Evolutionary conservation across 1,284 basidiomycete genomes (phyloP), one percentile per base, ranked within the genome.

Genomic region (Anthracocystis setariae): DNA sequence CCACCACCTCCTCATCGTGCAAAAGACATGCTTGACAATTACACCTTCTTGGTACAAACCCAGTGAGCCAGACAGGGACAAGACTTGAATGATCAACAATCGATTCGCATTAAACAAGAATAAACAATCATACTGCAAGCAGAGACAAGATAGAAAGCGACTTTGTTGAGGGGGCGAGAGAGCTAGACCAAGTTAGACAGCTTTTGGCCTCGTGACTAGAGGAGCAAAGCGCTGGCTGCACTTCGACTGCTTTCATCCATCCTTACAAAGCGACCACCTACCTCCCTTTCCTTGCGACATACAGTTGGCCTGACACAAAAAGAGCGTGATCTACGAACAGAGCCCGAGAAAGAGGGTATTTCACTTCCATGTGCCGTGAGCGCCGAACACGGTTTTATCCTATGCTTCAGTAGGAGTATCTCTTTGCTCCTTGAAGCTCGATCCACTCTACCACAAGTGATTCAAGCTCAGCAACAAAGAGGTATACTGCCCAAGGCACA

Each of bases 381-480:
- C 8, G 37, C 3, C 12, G 40, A 46, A 21, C 52, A 54, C 37
- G 35, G 15, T 54, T 54, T 54, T 54, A 35, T 24, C 17, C 38
- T 25, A 9, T 25, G 35, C 46, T 38, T 18, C 25, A 13, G 37
- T 7, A 23, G n/a, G n/a, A n/a, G 24, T 9, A 23, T 23, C 45
- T n/a, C 8, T 12, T 20, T 58, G 40, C 37, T 21, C 25, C 54
- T 50, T 37, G 13, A 38, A 40, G 12, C 40, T 18, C 27, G 8
- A 39, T 47, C 35, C 50, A 24, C 62, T 50, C 54, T 65, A 65
- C 62, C 62, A 65, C 62, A 65, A 54, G 62, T 37, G 47, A 42
- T 39, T n/a, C 46, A n/a, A 23, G 37, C 17, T 20, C 27, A 58
- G 32, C 43, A 35, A 42, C 62, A 53, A 27, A 33, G 21, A 54